Evolutionary conservation across 305 asterid species (phyloP).

Genomic region (Fraxinus paxiana): DNA sequence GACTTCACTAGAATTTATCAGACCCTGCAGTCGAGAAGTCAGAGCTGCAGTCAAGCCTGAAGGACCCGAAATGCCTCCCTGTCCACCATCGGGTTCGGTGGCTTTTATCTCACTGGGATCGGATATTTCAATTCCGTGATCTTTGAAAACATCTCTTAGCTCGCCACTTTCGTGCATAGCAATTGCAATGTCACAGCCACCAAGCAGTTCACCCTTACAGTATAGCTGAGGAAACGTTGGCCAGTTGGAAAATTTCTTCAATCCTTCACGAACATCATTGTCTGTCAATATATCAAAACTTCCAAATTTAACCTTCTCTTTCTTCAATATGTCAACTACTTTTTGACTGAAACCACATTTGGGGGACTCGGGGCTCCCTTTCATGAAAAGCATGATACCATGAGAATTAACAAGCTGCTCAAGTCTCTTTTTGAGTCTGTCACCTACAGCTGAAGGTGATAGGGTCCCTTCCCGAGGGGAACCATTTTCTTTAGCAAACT

Average conservation of each 20-base stretch:
- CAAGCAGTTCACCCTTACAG: constrained; percentile 91
- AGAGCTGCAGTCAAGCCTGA: constrained; percentile 63
- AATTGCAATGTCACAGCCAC: constrained; percentile 78
- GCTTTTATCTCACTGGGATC: constrained; percentile 34
- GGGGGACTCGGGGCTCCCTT: constrained; percentile 85
- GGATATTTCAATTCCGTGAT: constrained; percentile 43
- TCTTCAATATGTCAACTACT: constrained; percentile 77
- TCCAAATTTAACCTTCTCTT: constrained; percentile 71
- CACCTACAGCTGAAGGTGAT: constrained; percentile 32
- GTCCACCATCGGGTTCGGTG: constrained; percentile 39
- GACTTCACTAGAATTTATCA: constrained; percentile 59
- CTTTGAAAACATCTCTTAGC: constrained; percentile 62
- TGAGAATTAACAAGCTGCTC: constrained; percentile 66
- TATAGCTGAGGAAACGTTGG: constrained; percentile 94
- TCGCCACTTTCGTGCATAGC: constrained; percentile 91
- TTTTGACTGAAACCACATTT: constrained; percentile 88
- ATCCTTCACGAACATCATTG: constrained; percentile 75
- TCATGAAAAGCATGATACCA: constrained; percentile 84
- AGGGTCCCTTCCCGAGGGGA: constrained; percentile 37
- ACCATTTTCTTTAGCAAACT: constrained; percentile 53
- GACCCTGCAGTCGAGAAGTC: constrained; percentile 48
- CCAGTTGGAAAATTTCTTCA: constrained; percentile 90
- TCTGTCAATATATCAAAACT: constrained; percentile 78
- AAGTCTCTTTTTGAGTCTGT: constrained; percentile 45
- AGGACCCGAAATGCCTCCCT: constrained; percentile 50